These are phyloP conservation scores for Cystoderma amianthinum DNA, from an alignment of 768 basidiomycete species.

Conservation along the genomic window DNA sequence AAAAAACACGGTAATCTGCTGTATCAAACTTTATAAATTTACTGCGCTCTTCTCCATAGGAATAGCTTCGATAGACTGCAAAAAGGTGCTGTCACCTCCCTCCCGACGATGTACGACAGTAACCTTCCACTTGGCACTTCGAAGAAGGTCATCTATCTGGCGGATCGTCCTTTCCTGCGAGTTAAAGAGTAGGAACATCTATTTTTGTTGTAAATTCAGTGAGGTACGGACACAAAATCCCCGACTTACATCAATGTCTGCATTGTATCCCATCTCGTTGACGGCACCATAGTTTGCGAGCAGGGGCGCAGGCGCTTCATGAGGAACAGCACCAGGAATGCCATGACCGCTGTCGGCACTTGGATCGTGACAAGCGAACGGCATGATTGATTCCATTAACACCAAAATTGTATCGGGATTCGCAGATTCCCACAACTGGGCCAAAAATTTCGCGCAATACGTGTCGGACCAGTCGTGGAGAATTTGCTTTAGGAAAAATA, in stretches of 20 bases:
- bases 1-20: no score
- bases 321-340: slow-evolving; percentile 14
- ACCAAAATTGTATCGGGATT: slow-evolving; percentile 27
- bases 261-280: slow-evolving; percentile 25
- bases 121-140: no score
- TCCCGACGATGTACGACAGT: no score
- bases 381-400: slow-evolving; percentile 32
- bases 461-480: no score
- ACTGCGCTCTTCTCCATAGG: no score
- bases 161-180: slow-evolving; percentile 29
- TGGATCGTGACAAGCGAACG: slow-evolving; percentile 24
- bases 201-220: not conserved
- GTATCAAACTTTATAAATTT: no score
- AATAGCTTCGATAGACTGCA: no score
- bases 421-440: slow-evolving; percentile 27
- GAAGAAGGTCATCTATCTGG: no score
- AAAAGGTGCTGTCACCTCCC: no score
- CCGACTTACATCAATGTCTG: slow-evolving; percentile 25
- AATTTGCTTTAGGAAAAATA: no score
- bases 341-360: slow-evolving; percentile 8
- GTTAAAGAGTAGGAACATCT: slow-evolving; percentile 35
- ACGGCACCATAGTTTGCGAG: slow-evolving; percentile 30
- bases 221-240: not conserved
- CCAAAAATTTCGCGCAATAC: slow-evolving; percentile 26
- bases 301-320: slow-evolving; percentile 24